These are phyloP conservation scores for Mycena amicta DNA, from an alignment of 768 basidiomycete species.

Conservation along the genomic window DNA sequence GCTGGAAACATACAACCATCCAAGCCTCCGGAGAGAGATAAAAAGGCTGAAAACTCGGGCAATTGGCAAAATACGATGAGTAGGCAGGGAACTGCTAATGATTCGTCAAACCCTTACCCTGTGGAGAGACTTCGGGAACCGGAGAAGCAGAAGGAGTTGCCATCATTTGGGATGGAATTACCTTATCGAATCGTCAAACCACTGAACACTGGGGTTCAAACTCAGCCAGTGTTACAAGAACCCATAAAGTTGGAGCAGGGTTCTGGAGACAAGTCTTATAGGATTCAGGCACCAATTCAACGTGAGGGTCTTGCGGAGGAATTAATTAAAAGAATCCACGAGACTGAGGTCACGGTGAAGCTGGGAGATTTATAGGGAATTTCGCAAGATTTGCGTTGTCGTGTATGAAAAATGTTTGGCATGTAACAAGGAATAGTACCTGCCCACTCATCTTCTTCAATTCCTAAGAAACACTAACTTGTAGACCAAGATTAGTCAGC, in stretches of 20 bases:
- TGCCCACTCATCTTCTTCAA: too few relatives aligned
- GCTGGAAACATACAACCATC: neutral
- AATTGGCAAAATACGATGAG: neutral
- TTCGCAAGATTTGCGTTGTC: too few relatives aligned
- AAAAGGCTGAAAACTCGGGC: neutral
- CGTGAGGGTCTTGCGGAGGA: neutral
- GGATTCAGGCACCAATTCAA: neutral
- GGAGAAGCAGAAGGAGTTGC: neutral
- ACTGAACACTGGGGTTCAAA: neutral
- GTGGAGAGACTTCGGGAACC: neutral
- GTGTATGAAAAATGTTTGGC: too few relatives aligned
- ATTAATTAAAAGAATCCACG: neutral
- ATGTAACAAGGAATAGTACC: too few relatives aligned
- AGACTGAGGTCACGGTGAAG: neutral
- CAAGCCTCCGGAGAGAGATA: neutral
- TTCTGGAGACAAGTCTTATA: neutral
- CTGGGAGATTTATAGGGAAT: neutral
- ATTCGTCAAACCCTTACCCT: neutral
- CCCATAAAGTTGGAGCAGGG: neutral
- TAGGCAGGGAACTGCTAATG: neutral
- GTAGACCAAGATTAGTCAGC: too few relatives aligned
- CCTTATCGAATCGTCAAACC: neutral
- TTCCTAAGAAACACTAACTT: too few relatives aligned
- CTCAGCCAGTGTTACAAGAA: neutral
- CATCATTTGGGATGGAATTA: neutral